Evolutionary conservation across 768 basidiomycete species (phyloP), one percentile per base, ranked within the genome.

Genomic region (Harrya chromipes): DNA sequence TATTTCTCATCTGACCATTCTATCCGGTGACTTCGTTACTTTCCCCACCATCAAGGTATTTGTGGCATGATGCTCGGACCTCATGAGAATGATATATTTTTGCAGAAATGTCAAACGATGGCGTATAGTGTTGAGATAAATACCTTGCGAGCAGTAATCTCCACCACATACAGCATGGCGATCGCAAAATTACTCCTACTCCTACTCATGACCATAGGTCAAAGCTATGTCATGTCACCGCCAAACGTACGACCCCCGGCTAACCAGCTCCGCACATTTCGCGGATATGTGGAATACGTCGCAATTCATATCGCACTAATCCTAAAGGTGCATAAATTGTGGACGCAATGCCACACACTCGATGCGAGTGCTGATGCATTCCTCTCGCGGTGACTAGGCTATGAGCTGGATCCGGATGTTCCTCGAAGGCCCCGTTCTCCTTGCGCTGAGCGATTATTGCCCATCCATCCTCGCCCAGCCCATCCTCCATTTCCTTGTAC

Each of bases 211-310:
- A 29, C 29, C 2, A 29, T 13, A 29, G 29, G 29, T 29, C 29
- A 29, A 11, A 16, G 2, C 24, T 12, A 41, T 19, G 40, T 27
- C 5, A 7, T 13, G n/a, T 12, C 26, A 17, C 13, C 40, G n/a
- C 40, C 40, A 26, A 29, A 41, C 11, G n/a, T n/a, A 19, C 23
- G 3, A 14, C 40, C 40, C 17, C 40, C 56, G 14, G 7, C 40
- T 6, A 42, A 43, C 6, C 40, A 62, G 9, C 39, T 58, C 1
- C 56, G 50, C 9, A 36, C 58, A 53, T 50, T 40, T 27, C 17
- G 19, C 2, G 47, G 50, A 9, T 11, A 3, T 16, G 29, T 29
- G 12, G 60, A 62, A 17, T 23, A 7, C 29, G 14, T 11, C 1
- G 0, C 45, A 1, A 19, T 37, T 3, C 27, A 20, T 1, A 0